Percentiles rank a stretch among this genome's conserved stretches.
Evolutionary conservation across 2,329 filamentous ascomycete genomes (phyloP).

Genomic region (Dendrostoma leiphaemia): DNA sequence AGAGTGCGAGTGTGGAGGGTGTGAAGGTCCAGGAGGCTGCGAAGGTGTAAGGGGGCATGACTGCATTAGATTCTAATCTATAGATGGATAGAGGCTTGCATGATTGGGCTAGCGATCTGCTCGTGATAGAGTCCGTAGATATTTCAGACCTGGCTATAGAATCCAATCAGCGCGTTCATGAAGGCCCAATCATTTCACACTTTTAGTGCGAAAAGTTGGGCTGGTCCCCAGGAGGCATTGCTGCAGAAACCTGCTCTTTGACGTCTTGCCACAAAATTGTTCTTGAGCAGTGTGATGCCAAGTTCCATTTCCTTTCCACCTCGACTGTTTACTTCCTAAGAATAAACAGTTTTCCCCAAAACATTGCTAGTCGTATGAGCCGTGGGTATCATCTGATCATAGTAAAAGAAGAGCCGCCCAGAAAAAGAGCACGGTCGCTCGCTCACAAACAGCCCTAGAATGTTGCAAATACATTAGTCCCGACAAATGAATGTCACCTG

Average conservation of each 20-base stretch:
- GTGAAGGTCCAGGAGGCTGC: slow-evolving; percentile 17
- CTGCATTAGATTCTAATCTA: background rate
- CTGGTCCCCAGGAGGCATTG: no score
- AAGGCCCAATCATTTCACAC: no score
- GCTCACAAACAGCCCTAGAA: background rate
- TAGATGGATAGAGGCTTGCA: background rate
- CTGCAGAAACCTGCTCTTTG: no score
- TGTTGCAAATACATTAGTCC: background rate
- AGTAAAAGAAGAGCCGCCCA: background rate
- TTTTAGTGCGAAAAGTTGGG: no score
- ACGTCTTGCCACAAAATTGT: no score
- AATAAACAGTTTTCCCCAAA: background rate
- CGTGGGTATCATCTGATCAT: slow-evolving; percentile 4
- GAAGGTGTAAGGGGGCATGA: background rate
- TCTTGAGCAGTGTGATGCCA: no score
- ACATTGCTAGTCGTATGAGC: slow-evolving; percentile 1
- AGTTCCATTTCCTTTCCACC: no score
- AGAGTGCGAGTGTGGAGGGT: slow-evolving; percentile 24
- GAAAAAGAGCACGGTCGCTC: background rate
- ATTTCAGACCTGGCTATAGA: no score
- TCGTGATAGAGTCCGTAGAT: background rate
- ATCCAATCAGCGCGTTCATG: no score
- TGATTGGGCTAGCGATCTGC: background rate
- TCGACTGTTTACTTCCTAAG: background rate
- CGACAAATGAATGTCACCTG: background rate